Base-by-base conservation (phyloP, 805 yeast species). In the Cyberlindnera saturnus region DNA sequence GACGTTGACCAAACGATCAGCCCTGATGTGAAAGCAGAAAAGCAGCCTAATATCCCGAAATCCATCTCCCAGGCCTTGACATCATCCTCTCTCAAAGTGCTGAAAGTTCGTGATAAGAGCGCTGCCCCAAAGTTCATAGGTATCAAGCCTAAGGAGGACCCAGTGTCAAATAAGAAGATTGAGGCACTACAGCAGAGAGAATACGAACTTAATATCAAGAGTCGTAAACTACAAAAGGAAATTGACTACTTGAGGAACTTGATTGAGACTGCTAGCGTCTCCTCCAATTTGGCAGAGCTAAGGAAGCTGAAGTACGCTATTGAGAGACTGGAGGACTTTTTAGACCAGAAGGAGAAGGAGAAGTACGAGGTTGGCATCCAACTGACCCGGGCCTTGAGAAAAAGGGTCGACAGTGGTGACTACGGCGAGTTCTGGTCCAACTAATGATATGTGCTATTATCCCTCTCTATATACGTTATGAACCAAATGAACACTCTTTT, bases 291-390 rank as follows among this genome's bases (percentile, higher is more conserved):
- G 18, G 38, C 42, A 1, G 74, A 70, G 42, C 44, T 61, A n/a
- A 58, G 65, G 36, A 68, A 67, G 44, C 46, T 70, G 33, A 51
- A 59, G 38, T 50, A 48, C 15, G 74, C 73, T 9, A 59, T 69
- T 23, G 56, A 46, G 15, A 64, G 61, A 48, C 45, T 70, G 34
- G 67, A 69, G 45, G 66, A 63, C 31, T 70, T 63, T 38, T 50
- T 67, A 15, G 74, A 70, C 39, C 61, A 58, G 38, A 69, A 70
- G 49, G 63, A 61, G 37, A 70, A 69, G 52, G 69, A 69, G 50
- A 65, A 64, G 48, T 69, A 70, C 49, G 74, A 69, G 34, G 53
- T 66, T 4, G 74, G 73, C 14, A 66, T 69, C 6, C 51, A 57
- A 35, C 46, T 70, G 32, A 66, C 72, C 19, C 61, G 72, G 36